Evolutionary conservation across 1,139 yeast genomes (phyloP).

Genomic region (Eremothecium cymbalariae): DNA sequence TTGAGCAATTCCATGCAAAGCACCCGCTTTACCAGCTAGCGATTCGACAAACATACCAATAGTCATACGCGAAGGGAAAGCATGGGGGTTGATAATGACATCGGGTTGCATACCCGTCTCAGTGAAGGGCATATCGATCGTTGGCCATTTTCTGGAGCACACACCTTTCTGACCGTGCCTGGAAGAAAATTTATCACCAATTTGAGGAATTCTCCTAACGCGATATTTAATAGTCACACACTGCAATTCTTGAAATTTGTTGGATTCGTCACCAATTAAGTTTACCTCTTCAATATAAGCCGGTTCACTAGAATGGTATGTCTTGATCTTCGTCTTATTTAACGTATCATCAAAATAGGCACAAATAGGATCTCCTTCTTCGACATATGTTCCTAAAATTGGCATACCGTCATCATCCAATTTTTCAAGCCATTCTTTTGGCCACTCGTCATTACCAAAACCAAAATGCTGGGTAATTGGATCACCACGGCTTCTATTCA

Average conservation of each 20-base stretch:
- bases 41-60: slow-evolving; percentile 99
- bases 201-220: slow-evolving; percentile 83
- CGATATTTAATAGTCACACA: slow-evolving; percentile 81
- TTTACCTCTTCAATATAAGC: slow-evolving; percentile 95
- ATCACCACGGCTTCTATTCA: slow-evolving; percentile 81
- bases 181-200: slow-evolving; percentile 96
- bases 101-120: slow-evolving; percentile 97
- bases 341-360: slow-evolving; percentile 87
- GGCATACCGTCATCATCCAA: slow-evolving; percentile 94
- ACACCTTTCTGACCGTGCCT: slow-evolving; percentile 79
- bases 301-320: slow-evolving; percentile 90
- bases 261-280: slow-evolving; percentile 71
- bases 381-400: slow-evolving; percentile 73
- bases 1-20: slow-evolving; percentile 94
- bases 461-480: slow-evolving; percentile 94
- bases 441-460: slow-evolving; percentile 89
- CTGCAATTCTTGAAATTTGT: slow-evolving; percentile 73
- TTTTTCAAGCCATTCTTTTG: slow-evolving; percentile 78
- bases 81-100: slow-evolving; percentile 95
- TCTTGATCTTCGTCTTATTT: slow-evolving; percentile 86
- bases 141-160: slow-evolving; percentile 97
- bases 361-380: slow-evolving; percentile 93
- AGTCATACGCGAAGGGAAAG: slow-evolving; percentile 99
- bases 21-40: slow-evolving; percentile 97
- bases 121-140: slow-evolving; percentile 92